These are phyloP conservation scores for Thelephora terrestris DNA, from an alignment of 1,284 basidiomycete genomes.

Conservation along the genomic window DNA sequence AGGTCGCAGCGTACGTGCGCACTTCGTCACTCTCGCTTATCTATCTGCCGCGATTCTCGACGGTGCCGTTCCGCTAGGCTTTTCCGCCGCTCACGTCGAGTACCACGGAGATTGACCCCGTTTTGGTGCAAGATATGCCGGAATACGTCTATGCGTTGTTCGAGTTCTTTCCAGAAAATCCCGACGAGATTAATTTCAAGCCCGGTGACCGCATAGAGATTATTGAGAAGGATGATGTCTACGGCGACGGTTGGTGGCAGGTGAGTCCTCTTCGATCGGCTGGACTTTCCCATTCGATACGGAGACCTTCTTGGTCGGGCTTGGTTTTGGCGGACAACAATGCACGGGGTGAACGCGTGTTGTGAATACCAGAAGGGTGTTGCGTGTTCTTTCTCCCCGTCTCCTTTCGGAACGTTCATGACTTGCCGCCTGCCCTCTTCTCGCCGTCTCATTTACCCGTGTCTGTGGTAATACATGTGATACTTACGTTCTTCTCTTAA, in stretches of 20 bases:
- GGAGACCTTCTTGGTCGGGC: neutral
- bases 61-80: too few species aligned
- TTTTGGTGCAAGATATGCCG: slow-evolving; percentile 22
- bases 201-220: slow-evolving; percentile 86
- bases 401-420: too few species aligned
- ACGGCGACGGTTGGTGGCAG: slow-evolving; percentile 98
- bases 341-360: neutral
- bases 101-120: neutral
- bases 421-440: slow-evolving; percentile 5
- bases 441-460: slow-evolving; percentile 12
- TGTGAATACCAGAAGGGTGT: too few species aligned
- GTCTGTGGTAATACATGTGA: neutral
- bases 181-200: slow-evolving; percentile 85
- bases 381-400: too few species aligned
- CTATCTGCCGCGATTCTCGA: neutral
- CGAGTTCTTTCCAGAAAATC: slow-evolving; percentile 85
- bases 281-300: slow-evolving; percentile 7
- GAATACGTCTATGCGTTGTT: slow-evolving; percentile 73
- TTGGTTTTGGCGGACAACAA: neutral
- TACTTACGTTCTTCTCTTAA: neutral
- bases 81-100: too few species aligned
- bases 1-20: too few species aligned
- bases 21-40: neutral
- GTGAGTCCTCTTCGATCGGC: slow-evolving; percentile 37
- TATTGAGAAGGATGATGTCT: slow-evolving; percentile 88